Conservation (phyloP, 495 filamentous ascomycete genomes). For the Evernia prunastri region DNA sequence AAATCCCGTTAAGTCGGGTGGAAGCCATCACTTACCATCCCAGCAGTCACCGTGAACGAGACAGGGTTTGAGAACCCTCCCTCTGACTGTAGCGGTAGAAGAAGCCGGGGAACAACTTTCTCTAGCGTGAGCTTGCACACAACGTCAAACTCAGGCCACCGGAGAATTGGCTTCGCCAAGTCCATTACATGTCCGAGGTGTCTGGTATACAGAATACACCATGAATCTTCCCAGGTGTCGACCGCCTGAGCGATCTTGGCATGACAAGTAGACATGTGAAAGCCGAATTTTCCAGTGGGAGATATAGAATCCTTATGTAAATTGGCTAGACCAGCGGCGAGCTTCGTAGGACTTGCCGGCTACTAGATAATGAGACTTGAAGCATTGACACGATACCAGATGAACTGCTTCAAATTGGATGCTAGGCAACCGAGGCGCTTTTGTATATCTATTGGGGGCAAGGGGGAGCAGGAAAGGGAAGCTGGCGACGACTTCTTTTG, state of each 20-base stretch:
- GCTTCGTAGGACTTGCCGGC: constrained; percentile 35
- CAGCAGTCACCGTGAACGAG: constrained; percentile 45
- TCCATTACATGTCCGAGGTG: constrained; percentile 30
- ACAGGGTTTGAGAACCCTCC: constrained; percentile 36
- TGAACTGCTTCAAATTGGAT: background rate
- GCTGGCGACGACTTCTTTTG: background rate
- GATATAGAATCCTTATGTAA: constrained; percentile 39
- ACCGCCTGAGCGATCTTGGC: constrained; percentile 38
- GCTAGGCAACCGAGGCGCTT: background rate
- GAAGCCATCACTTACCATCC: constrained; percentile 27
- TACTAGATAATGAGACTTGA: constrained; percentile 2
- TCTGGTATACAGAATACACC: constrained; percentile 40
- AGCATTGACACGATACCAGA: background rate
- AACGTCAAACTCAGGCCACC: constrained; percentile 29
- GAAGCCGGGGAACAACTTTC: constrained; percentile 36
- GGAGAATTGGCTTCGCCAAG: constrained; percentile 24
- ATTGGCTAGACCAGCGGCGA: constrained; percentile 35
- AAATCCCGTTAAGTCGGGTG: background rate
- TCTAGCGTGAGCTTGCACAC: constrained; percentile 28
- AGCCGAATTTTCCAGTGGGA: constrained; percentile 50
- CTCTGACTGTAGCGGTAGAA: constrained; percentile 37
- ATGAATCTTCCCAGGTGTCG: constrained; percentile 40
- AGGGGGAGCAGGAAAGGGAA: background rate
- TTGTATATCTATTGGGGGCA: background rate
- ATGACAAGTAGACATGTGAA: constrained; percentile 44